phyloP scores from a whole-genome alignment of 345 rosid genomes.

The Arabidopsis arenosa region DNA sequence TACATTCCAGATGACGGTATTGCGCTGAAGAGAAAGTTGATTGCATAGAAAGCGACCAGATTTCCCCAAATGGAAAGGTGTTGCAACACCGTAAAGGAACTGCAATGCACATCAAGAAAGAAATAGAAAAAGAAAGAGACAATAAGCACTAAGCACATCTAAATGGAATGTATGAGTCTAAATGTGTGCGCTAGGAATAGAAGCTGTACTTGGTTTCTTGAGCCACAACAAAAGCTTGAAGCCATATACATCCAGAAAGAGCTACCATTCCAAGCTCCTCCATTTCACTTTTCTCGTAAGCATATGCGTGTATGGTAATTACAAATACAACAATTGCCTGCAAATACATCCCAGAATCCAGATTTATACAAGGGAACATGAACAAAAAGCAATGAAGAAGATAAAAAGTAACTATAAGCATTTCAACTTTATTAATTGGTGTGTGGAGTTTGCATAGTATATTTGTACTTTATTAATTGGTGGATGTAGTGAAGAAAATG shows the following conservation, averaged over 20 bases:
- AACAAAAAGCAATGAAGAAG: neutral
- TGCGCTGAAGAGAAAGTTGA: constrained; percentile 86
- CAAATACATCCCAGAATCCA: constrained; percentile 39
- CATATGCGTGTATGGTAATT: constrained; percentile 82
- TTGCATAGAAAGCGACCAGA: constrained; percentile 71
- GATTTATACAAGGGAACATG: neutral
- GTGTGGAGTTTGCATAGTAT: neutral
- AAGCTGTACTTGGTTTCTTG: constrained; percentile 86
- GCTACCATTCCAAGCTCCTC: constrained; percentile 97
- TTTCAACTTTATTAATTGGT: neutral
- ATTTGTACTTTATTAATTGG: neutral
- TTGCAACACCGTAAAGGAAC: constrained; percentile 88
- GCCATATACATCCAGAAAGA: constrained; percentile 97
- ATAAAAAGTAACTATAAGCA: neutral
- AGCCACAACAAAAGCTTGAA: constrained; percentile 95
- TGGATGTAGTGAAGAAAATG: neutral
- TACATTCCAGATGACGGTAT: constrained; percentile 92
- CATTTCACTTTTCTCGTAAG: constrained; percentile 94
- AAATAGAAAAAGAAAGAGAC: neutral
- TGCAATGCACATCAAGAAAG: constrained; percentile 48
- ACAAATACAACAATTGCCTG: constrained; percentile 93
- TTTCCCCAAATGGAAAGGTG: constrained; percentile 96
- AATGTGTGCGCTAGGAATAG: constrained; percentile 6
- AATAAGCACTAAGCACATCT: neutral
- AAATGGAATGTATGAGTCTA: neutral